Percentiles rank a stretch among this genome's conserved stretches.
Evolutionary conservation across 129 eudicot species (phyloP).

Genomic region (Escallonia rubra): DNA sequence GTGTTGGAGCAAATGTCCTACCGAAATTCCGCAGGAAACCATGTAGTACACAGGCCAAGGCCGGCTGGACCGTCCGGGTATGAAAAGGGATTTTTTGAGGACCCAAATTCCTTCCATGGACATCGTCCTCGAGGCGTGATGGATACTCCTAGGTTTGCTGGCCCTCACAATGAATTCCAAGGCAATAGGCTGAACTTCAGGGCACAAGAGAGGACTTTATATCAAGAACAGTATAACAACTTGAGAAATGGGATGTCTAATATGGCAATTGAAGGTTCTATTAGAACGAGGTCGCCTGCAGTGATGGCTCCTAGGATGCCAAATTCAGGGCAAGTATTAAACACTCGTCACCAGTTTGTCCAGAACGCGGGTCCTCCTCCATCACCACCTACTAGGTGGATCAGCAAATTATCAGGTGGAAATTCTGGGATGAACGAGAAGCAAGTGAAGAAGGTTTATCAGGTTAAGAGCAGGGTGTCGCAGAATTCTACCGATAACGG

Average conservation of each 20-base stretch:
- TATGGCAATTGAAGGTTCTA: slow-evolving; percentile 46
- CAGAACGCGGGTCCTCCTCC: slow-evolving; percentile 45
- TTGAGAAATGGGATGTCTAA: slow-evolving; percentile 55
- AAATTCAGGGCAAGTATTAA: slow-evolving; percentile 29
- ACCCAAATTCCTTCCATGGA: slow-evolving; percentile 25
- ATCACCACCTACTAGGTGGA: slow-evolving; percentile 65
- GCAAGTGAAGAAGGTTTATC: slow-evolving; percentile 50
- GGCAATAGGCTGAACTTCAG: slow-evolving; percentile 10
- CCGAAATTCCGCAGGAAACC: slow-evolving; percentile 34
- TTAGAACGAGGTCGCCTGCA: slow-evolving; percentile 12
- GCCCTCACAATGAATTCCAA: slow-evolving; percentile 20
- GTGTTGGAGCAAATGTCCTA: slow-evolving; percentile 27
- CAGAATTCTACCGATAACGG: slow-evolving; percentile 30
- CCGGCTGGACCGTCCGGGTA: slow-evolving; percentile 70
- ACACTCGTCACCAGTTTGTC: slow-evolving; percentile 14
- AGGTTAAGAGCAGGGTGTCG: slow-evolving; percentile 37
- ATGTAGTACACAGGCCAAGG: slow-evolving; percentile 48
- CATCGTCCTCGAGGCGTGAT: slow-evolving; percentile 29
- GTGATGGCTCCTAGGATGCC: slow-evolving; percentile 24
- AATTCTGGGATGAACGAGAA: slow-evolving; percentile 22
- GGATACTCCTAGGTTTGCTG: slow-evolving; percentile 33
- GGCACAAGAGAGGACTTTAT: slow-evolving; percentile 30
- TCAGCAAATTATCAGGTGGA: slow-evolving; percentile 28
- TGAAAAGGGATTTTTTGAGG: slow-evolving; percentile 42
- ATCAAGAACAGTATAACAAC: slow-evolving; percentile 50